phyloP scores from a whole-genome alignment of 2,329 filamentous ascomycete genomes.

The Fusarium gaditjirri region DNA sequence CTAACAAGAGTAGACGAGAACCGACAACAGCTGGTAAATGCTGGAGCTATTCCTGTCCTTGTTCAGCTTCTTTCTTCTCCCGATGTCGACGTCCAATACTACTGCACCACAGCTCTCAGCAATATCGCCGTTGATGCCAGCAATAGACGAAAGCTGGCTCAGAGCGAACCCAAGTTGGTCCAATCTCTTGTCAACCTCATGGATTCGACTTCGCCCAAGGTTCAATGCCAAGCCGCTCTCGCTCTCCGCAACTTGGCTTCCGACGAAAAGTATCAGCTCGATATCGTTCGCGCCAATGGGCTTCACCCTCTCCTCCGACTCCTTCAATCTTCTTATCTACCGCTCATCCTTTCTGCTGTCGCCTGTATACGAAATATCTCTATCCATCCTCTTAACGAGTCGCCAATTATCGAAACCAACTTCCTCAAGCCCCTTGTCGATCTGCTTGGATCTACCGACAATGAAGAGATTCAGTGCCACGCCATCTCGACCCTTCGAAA shows the following conservation, averaged over 20 bases:
- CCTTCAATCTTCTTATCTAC: slow-evolving; percentile 93
- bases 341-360: slow-evolving; percentile 94
- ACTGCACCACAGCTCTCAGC: slow-evolving; percentile 97
- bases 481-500: slow-evolving; percentile 97
- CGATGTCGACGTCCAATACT: slow-evolving; percentile 98
- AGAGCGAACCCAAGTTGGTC: slow-evolving; percentile 90
- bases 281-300: slow-evolving; percentile 91
- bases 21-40: slow-evolving; percentile 95
- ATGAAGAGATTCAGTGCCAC: slow-evolving; percentile 98
- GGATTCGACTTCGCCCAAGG: slow-evolving; percentile 97
- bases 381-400: slow-evolving; percentile 97
- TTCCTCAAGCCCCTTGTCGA: slow-evolving; percentile 95
- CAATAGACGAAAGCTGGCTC: slow-evolving; percentile 90
- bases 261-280: slow-evolving; percentile 98
- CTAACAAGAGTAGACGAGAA: slow-evolving; percentile 80
- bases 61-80: slow-evolving; percentile 92
- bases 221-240: slow-evolving; percentile 96
- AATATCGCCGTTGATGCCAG: slow-evolving; percentile 96
- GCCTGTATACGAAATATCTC: slow-evolving; percentile 99
- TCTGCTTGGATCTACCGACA: slow-evolving; percentile 92
- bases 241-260: slow-evolving; percentile 95
- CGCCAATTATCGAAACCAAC: slow-evolving; percentile 96
- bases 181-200: slow-evolving; percentile 95
- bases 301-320: slow-evolving; percentile 87
- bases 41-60: slow-evolving; percentile 96